Evolutionary conservation across 2,329 filamentous ascomycete genomes (phyloP).

Genomic region (Ampelomyces quisqualis): DNA sequence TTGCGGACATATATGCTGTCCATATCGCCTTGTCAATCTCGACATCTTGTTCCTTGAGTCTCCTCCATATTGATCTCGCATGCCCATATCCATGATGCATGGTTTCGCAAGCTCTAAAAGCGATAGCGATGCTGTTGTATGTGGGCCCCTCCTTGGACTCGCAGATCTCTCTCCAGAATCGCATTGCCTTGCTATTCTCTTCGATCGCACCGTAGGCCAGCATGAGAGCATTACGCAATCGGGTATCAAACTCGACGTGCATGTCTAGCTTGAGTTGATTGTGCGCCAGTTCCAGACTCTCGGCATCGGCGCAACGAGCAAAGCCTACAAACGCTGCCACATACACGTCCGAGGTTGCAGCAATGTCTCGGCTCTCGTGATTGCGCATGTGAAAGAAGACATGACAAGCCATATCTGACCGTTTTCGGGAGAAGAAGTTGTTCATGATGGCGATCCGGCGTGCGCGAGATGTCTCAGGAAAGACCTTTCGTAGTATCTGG

Average conservation of each 20-base stretch:
- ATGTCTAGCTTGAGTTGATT: slow-evolving; percentile 94
- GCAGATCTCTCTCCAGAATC: slow-evolving; percentile 84
- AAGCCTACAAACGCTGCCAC: slow-evolving; percentile 75
- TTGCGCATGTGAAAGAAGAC: slow-evolving; percentile 95
- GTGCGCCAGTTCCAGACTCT: slow-evolving; percentile 73
- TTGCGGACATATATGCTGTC: slow-evolving; percentile 71
- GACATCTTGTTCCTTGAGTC: slow-evolving; percentile 72
- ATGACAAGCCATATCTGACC: slow-evolving; percentile 80
- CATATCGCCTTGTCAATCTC: slow-evolving; percentile 73
- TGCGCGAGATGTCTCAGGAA: slow-evolving; percentile 63
- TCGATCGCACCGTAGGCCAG: slow-evolving; percentile 75
- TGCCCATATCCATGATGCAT: slow-evolving; percentile 48
- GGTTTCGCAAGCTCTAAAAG: slow-evolving; percentile 76
- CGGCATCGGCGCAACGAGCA: slow-evolving; percentile 58
- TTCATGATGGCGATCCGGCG: slow-evolving; percentile 75
- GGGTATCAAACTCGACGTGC: slow-evolving; percentile 73
- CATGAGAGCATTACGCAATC: slow-evolving; percentile 81
- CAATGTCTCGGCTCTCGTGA: slow-evolving; percentile 61
- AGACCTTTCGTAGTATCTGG: slow-evolving; percentile 58
- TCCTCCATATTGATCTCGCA: slow-evolving; percentile 65
- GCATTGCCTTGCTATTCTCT: slow-evolving; percentile 65
- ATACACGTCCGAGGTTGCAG: slow-evolving; percentile 75
- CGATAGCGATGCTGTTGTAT: slow-evolving; percentile 75
- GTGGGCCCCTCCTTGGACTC: slow-evolving; percentile 81
- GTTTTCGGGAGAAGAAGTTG: slow-evolving; percentile 72